A percentile compares a stretch with the other conserved stretches of the same genome.
Conservation (phyloP, 805 yeast species). For the Cyberlindnera veronae region DNA sequence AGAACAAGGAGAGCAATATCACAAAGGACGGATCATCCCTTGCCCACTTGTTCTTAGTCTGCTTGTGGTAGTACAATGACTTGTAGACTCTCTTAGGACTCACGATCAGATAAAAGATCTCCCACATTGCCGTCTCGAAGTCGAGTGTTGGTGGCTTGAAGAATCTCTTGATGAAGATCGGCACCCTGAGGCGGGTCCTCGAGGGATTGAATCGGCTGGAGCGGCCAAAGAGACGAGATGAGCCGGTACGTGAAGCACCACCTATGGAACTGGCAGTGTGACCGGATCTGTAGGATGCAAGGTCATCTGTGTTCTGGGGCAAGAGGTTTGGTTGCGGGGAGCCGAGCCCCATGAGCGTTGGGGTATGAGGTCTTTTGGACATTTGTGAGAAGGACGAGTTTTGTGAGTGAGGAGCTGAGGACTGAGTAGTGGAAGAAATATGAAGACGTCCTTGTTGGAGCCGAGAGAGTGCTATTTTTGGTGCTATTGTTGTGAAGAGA, state of each 20-base stretch:
- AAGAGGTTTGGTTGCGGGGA: conserved; percentile 10
- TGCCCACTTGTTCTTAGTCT: conserved; percentile 75
- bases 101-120: conserved; percentile 66
- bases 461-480: too few relatives aligned
- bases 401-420: too few relatives aligned
- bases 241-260: conserved; percentile 3
- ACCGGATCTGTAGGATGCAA: conserved; percentile 24
- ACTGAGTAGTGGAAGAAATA: too few relatives aligned
- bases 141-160: conserved; percentile 79
- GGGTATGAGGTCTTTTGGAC: conserved; percentile 15
- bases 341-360: conserved; percentile 8
- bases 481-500: too few relatives aligned
- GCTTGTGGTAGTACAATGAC: conserved; percentile 77
- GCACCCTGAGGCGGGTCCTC: conserved; percentile 26
- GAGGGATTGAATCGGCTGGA: conserved; percentile 5
- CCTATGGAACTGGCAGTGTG: conserved; percentile 13
- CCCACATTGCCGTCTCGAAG: conserved; percentile 93
- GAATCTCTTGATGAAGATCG: conserved; percentile 40
- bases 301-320: conserved; percentile 23
- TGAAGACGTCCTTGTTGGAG: too few relatives aligned
- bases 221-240: conserved; percentile 9
- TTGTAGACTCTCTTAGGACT: conserved; percentile 82
- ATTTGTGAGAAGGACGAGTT: too few relatives aligned
- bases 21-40: conserved; percentile 92
- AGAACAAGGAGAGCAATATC: conserved; percentile 61